phyloP scores from a whole-genome alignment of 1,139 yeast genomes.

The Suhomyces terraborum region DNA sequence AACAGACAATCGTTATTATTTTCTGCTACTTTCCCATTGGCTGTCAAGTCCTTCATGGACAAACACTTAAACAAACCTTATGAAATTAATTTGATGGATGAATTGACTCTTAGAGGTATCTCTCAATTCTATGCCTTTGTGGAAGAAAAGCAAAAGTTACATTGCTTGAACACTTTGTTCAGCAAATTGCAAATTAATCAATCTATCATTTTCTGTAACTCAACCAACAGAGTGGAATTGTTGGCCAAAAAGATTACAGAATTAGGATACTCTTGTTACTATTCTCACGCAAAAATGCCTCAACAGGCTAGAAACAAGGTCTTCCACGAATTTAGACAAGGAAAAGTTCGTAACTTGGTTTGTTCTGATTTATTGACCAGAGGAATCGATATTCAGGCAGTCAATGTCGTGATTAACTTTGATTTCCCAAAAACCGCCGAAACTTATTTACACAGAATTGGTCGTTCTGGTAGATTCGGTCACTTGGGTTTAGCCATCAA shows the following conservation, averaged over 20 bases:
- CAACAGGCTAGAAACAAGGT: conserved; percentile 97
- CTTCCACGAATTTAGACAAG: conserved; percentile 98
- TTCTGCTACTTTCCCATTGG: conserved; percentile 94
- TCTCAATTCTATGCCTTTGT: conserved; percentile 97
- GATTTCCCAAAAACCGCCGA: conserved; percentile 99
- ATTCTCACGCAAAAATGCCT: conserved; percentile 97
- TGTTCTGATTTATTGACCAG: conserved; percentile 96
- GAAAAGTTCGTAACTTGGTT: conserved; percentile 94
- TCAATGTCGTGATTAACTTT: conserved; percentile 94
- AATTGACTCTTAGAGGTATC: conserved; percentile 91
- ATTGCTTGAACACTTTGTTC: conserved; percentile 91
- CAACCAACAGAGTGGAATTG: conserved; percentile 93
- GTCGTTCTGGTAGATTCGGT: conserved; percentile 99
- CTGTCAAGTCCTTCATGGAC: conserved; percentile 92
- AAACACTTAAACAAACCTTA: conserved; percentile 88
- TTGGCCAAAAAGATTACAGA: conserved; percentile 95
- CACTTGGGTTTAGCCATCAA: conserved; percentile 97
- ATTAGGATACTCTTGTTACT: conserved; percentile 94
- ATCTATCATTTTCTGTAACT: conserved; percentile 94
- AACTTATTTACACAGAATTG: conserved; percentile 96
- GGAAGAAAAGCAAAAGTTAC: conserved; percentile 93
- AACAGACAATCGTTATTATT: conserved; percentile 84
- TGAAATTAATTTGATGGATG: conserved; percentile 97
- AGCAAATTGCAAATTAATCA: conserved; percentile 94
- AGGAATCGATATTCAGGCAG: conserved; percentile 99